Percentiles rank a stretch among this genome's conserved stretches.
Conservation (phyloP, 2,329 filamentous ascomycete species). For the Fusarium sp. region DNA sequence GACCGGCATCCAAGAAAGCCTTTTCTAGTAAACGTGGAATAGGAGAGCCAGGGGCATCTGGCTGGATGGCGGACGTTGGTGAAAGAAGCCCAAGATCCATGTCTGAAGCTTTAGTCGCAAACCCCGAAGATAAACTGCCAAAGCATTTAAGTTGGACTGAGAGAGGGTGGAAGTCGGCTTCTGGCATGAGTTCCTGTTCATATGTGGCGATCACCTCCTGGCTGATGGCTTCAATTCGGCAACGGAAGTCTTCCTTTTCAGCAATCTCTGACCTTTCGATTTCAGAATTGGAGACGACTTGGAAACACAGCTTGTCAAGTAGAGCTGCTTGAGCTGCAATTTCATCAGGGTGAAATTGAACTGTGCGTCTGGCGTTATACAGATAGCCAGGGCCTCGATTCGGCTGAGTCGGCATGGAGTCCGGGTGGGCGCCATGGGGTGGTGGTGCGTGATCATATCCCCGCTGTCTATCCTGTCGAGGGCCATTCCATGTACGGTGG, state of each 20-base stretch:
- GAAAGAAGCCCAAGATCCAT: slow-evolving; percentile 89
- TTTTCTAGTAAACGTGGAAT: slow-evolving; percentile 84
- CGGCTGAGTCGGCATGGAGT: slow-evolving; percentile 21
- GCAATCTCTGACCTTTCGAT: slow-evolving; percentile 75
- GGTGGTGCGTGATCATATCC: slow-evolving; percentile 49
- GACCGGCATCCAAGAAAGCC: slow-evolving; percentile 78
- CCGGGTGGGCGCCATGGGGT: slow-evolving; percentile 16
- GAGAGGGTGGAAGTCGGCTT: slow-evolving; percentile 64
- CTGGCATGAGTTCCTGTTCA: slow-evolving; percentile 61
- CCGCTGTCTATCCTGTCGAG: slow-evolving; percentile 34
- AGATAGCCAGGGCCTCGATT: slow-evolving; percentile 36
- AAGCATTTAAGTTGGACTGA: slow-evolving; percentile 82
- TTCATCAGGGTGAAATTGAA: slow-evolving; percentile 61
- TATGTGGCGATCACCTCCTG: slow-evolving; percentile 69
- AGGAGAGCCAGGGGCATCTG: slow-evolving; percentile 69
- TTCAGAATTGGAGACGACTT: slow-evolving; percentile 68
- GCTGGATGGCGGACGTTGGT: slow-evolving; percentile 68
- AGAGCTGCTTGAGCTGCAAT: slow-evolving; percentile 63
- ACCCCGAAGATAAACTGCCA: slow-evolving; percentile 86
- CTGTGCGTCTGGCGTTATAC: slow-evolving; percentile 44
- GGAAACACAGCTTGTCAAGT: slow-evolving; percentile 65
- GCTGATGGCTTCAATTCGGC: slow-evolving; percentile 75
- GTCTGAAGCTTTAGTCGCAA: slow-evolving; percentile 89
- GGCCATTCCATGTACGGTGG: slow-evolving; percentile 43
- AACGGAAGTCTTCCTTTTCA: slow-evolving; percentile 80